Base-by-base conservation (phyloP, 83 land plant genomes). In the Thuja plicata region DNA sequence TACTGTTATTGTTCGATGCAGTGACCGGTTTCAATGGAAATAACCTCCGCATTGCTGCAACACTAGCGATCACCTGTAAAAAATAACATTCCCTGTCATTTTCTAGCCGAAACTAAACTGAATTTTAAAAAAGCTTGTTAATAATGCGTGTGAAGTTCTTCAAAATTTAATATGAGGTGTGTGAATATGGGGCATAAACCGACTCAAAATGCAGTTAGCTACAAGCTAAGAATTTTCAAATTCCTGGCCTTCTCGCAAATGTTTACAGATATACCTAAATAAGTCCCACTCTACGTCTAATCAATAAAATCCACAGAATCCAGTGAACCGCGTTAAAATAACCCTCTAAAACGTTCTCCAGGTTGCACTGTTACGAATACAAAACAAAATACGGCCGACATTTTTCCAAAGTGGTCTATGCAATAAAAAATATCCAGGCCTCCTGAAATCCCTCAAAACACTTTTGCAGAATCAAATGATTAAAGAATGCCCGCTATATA, bases 1-100 rank as follows among this genome's bases (percentile, higher is more conserved):
- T 83, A 45, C 27, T 83, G 27, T 83, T 83, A 46, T 48, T 83
- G 27, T 45, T 83, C 32, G 54, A 45, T 17, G 50, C 5, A 48
- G 54, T 27, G 35, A n/a, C 54, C 34, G 85, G 54, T n/a, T 83
- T 83, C 85, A 83, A n/a, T 83, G 85, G 85, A 46, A 83, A 83
- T 83, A 83, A 83, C 10, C 85, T 83, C 85, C 85, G 48, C 85
- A 83, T 83, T 3, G 48, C 55, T 46, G 54, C 48, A 48, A 8
- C 41, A 43, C 48, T 80, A 40, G 41, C 83, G 41, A 41, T 80
- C 48, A 81, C 84, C 50, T 81, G 84, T 41, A 81, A 41, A 17
- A 41, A n/a, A 41, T 24, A 41, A 43, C 12, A 81, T 35, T 27
- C 21, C 43, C 15, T 81, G 50, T 81, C 30, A 81, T 66, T 21